Conservation (phyloP, 352 stramenopile species). For the Hyaloperonospora brassicae region DNA sequence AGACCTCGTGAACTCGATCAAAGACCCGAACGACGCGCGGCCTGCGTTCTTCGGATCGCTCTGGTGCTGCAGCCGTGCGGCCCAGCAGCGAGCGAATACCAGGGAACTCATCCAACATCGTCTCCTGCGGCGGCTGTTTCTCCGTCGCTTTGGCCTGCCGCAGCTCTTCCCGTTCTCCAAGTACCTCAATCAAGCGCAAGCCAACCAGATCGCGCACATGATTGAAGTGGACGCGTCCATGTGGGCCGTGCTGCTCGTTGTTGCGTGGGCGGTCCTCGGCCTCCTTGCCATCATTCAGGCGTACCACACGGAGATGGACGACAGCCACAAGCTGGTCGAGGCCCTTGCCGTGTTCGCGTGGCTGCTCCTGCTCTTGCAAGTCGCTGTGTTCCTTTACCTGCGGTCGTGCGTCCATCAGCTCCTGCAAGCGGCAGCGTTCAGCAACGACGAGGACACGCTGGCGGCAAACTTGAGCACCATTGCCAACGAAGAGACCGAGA, state of each 20-base stretch:
- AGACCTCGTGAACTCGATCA: conserved; percentile 10
- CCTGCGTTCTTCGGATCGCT: conserved; percentile 3
- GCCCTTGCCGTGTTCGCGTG: conserved; percentile 34
- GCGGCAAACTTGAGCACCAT: conserved; percentile 16
- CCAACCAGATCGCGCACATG: conserved; percentile 62
- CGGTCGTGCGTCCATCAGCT: conserved; percentile 20
- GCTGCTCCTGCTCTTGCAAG: conserved; percentile 30
- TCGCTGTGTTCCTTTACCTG: conserved; percentile 31
- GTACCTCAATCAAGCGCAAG: conserved; percentile 54
- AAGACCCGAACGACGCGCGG: conserved; percentile 1
- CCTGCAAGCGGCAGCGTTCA: conserved; percentile 13
- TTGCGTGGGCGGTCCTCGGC: conserved; percentile 35
- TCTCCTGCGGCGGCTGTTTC: conserved; percentile 36
- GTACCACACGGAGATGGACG: conserved; percentile 10
- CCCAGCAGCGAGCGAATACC: not conserved
- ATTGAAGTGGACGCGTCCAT: conserved; percentile 59
- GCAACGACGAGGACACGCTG: conserved; percentile 14
- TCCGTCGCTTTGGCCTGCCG: conserved; percentile 33
- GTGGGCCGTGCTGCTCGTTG: conserved; percentile 42
- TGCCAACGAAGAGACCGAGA: conserved; percentile 13
- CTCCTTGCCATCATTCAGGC: conserved; percentile 13
- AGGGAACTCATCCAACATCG: conserved; percentile 22
- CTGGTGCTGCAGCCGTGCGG: conserved; percentile 1
- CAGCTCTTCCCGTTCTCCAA: conserved; percentile 59
- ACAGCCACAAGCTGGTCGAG: conserved; percentile 30